Percentiles rank a stretch among this genome's conserved stretches.
Evolutionary conservation across 148 eudicot genomes (phyloP).

Genomic region (Camellia sinensis): DNA sequence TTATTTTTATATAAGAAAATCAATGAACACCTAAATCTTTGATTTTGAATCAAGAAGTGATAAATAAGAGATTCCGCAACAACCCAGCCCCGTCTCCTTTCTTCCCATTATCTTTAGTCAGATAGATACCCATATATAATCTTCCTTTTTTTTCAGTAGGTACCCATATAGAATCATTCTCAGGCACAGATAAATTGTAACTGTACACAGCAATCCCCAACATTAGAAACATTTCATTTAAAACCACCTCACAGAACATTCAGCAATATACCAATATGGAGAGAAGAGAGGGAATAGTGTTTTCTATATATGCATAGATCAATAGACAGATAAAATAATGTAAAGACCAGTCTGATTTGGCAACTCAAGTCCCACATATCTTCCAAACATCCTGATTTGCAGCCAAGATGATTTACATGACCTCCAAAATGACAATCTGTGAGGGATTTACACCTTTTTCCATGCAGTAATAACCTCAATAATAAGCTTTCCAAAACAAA

Average conservation of each 20-base stretch:
- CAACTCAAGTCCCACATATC: neutral
- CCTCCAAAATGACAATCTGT: neutral
- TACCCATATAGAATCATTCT: neutral
- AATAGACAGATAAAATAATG: neutral
- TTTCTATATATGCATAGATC: neutral
- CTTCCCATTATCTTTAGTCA: neutral
- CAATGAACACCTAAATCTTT: neutral
- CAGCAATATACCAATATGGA: neutral
- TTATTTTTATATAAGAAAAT: neutral
- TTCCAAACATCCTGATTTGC: neutral
- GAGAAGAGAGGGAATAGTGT: neutral
- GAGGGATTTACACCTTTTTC: neutral
- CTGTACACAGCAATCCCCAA: neutral
- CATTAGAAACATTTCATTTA: neutral
- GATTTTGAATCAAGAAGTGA: neutral
- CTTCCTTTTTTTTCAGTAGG: neutral
- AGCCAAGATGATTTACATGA: neutral
- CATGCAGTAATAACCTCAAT: neutral
- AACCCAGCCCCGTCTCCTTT: neutral
- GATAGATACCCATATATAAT: neutral
- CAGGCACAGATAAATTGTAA: neutral
- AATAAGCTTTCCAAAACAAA: neutral
- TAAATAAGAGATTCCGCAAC: neutral
- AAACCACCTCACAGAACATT: neutral
- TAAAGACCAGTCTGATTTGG: neutral